These are phyloP conservation scores for Lomentospora prolificans DNA, from an alignment of 2,329 filamentous ascomycete species.

Conservation along the genomic window DNA sequence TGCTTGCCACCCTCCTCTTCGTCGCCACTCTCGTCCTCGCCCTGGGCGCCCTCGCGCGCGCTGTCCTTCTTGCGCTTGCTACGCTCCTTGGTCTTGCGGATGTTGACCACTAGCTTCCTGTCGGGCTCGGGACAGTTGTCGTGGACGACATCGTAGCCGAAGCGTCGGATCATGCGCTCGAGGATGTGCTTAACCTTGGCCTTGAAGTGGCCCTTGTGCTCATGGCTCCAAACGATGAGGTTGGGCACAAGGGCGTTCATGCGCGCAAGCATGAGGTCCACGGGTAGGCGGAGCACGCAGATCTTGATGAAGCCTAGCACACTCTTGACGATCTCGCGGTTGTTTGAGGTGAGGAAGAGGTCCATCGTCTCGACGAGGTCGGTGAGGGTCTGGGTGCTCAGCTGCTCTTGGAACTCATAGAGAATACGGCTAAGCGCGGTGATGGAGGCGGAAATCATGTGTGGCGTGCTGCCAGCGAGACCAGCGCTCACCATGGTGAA, in stretches of 20 bases:
- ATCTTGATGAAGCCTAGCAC: constrained; percentile 97
- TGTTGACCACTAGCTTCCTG: constrained; percentile 83
- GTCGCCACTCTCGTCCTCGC: constrained; percentile 34
- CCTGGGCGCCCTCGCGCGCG: constrained; percentile 43
- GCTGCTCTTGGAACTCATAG: constrained; percentile 71
- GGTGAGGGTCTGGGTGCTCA: constrained; percentile 60
- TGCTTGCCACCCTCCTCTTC: constrained; percentile 14
- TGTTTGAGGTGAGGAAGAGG: constrained; percentile 91
- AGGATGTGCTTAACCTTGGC: constrained; percentile 97
- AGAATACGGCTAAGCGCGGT: constrained; percentile 88
- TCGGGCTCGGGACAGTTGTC: constrained; percentile 75
- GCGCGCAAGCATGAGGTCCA: constrained; percentile 67
- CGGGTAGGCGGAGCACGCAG: constrained; percentile 76
- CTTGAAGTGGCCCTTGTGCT: constrained; percentile 96
- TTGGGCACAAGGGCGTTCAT: constrained; percentile 74
- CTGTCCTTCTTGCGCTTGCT: constrained; percentile 81
- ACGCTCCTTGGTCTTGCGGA: constrained; percentile 88
- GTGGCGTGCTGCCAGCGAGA: constrained; percentile 81
- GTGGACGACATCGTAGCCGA: constrained; percentile 74
- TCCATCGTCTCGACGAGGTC: constrained; percentile 93
- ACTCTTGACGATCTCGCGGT: constrained; percentile 90
- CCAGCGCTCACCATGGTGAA: constrained; percentile 98
- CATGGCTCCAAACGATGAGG: constrained; percentile 90
- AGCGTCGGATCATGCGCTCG: constrained; percentile 85
- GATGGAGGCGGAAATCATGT: constrained; percentile 97